A percentile compares a stretch with the other conserved stretches of the same genome.
Evolutionary conservation across 805 yeast genomes (phyloP).

Genomic region (Lachancea meyersii): DNA sequence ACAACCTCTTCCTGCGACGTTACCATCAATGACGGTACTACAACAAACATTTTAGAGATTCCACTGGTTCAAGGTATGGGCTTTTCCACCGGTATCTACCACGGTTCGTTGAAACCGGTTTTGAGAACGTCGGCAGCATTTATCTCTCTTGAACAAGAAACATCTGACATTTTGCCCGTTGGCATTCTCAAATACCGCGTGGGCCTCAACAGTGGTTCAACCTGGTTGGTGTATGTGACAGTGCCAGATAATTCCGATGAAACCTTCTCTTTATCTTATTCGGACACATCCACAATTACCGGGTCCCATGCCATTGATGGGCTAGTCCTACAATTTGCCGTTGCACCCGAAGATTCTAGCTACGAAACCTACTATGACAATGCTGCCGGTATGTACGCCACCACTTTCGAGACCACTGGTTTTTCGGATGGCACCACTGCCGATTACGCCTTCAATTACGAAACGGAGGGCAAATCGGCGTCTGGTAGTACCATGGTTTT

Average conservation of each 20-base stretch:
- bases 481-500: conserved; percentile 43
- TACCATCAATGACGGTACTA: conserved; percentile 25
- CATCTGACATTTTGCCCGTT: conserved; percentile 32
- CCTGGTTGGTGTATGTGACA: conserved; percentile 49
- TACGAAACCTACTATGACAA: conserved; percentile 46
- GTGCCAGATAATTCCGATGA: conserved; percentile 30
- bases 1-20: conserved; percentile 47
- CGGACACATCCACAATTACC: conserved; percentile 32
- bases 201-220: conserved; percentile 40
- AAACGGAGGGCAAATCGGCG: conserved; percentile 45
- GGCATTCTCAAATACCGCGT: conserved; percentile 46
- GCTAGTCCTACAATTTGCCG: conserved; percentile 46
- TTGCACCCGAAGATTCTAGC: conserved; percentile 35
- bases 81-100: conserved; percentile 44
- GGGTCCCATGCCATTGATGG: conserved; percentile 36
- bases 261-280: conserved; percentile 31
- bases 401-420: conserved; percentile 44
- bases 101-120: conserved; percentile 42
- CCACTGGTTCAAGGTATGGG: conserved; percentile 61
- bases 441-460: conserved; percentile 42
- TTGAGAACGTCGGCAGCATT: conserved; percentile 45
- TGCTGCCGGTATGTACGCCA: conserved; percentile 65
- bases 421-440: conserved; percentile 41
- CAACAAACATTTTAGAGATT: conserved; percentile 38
- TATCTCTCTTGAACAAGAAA: conserved; percentile 31